A percentile compares a stretch with the other conserved stretches of the same genome.
Conservation (phyloP, 306 rosid species). For the Pyrus communis region DNA sequence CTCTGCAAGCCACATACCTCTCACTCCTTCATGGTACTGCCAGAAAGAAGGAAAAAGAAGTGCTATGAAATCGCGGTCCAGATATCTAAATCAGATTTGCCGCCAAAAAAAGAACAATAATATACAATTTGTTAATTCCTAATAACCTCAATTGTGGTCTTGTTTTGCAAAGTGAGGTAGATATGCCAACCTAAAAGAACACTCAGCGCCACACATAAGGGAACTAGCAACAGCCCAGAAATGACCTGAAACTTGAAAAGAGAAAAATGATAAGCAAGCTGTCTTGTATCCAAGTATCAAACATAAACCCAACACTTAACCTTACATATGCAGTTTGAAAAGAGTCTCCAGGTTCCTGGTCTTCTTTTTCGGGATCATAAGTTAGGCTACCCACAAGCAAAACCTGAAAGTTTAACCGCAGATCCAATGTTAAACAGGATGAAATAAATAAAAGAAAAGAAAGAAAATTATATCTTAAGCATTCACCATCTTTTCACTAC, state of each 20-base stretch:
- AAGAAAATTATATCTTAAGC: neutral
- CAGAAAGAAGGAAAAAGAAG: conserved; percentile 6
- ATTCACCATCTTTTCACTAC: conserved; percentile 3
- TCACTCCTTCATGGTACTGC: conserved; percentile 94
- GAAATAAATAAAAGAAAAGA: neutral
- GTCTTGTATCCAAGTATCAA: conserved; percentile 6
- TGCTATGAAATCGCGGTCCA: conserved; percentile 13
- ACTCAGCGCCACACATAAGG: conserved; percentile 58
- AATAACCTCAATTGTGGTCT: conserved; percentile 91
- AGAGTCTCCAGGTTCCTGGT: conserved; percentile 52
- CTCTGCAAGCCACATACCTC: conserved; percentile 96
- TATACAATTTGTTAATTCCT: conserved; percentile 13
- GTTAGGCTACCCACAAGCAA: conserved; percentile 80
- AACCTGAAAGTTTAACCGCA: conserved; percentile 42
- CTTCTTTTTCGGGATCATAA: conserved; percentile 48
- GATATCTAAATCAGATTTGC: conserved; percentile 4
- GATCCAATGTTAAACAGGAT: neutral
- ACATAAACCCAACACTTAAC: conserved; percentile 4
- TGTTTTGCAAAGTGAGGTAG: conserved; percentile 80
- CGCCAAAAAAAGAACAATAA: conserved; percentile 14
- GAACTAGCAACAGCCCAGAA: conserved; percentile 71
- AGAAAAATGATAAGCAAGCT: conserved; percentile 20
- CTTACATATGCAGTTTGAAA: conserved; percentile 75
- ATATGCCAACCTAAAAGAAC: conserved; percentile 91
- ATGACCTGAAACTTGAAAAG: conserved; percentile 45